Base-by-base conservation (phyloP, 192 early-diverging fungal genomes). In the Coemansia sp. region DNA sequence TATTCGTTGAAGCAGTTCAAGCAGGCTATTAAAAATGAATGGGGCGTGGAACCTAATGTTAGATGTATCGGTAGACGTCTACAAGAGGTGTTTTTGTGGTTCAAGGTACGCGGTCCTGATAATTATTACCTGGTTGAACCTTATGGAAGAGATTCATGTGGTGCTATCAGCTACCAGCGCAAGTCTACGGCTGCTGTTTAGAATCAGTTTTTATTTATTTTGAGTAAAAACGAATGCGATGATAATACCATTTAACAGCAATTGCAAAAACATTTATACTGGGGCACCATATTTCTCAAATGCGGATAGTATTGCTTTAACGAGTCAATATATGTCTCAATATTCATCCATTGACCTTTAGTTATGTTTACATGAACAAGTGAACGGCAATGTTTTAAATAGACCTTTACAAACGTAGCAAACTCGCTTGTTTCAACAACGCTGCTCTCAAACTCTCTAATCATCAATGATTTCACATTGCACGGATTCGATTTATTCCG, bases 21-120 rank as follows among this genome's bases (percentile, higher is more conserved):
- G 56, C 38, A 51, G 16, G 81, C 76, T 5, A 69, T 83, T 1
- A 42, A 42, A 6, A 31, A 50, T 16, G 72, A 63, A 5, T 77
- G 69, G 66, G 74, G 78, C 18, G 66, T 84, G n/a, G 78, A 77
- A 31, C 72, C 83, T 18, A 80, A 75, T n/a, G 68, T 81, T 11
- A 71, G 65, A 52, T 84, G 83, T 60, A 45, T 60, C 6, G 71
- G 75, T n/a, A 14, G 75, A 0, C 49, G 66, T 6, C 50, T 84
- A 36, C 74, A 81, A 58, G 83, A 84, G 38, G 70, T 84, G 7
- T 67, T 51, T 32, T 49, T 84, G 38, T 81, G 77, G 75, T 84
- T 84, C 70, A 73, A 77, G 40, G 83, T 84, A 33, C 62, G 64
- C 11, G 83, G 83, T 12, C 61, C 71, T 31, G 70, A 76, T 57